Conservation (phyloP, 1,284 basidiomycete species). For the Sphaerobolus stellatus region DNA sequence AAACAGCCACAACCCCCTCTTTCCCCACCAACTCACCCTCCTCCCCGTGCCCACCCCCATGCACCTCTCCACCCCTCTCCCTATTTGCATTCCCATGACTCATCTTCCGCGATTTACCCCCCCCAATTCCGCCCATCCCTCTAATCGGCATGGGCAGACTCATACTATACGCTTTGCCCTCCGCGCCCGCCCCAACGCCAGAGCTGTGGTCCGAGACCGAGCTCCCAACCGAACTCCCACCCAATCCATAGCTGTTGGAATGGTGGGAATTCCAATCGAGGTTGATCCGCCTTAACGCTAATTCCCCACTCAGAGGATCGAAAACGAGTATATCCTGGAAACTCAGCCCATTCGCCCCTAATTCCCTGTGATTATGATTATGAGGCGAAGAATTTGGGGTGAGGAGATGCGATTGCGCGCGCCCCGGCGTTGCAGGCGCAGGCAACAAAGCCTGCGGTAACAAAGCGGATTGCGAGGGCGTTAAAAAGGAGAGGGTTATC, state of each 20-base stretch:
- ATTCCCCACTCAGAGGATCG: conserved; percentile 55
- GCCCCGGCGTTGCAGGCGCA: conserved; percentile 31
- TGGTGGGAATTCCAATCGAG: conserved; percentile 2
- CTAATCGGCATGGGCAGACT: conserved; percentile 3
- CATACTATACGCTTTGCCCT: conserved; percentile 16
- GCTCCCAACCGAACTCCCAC: not conserved
- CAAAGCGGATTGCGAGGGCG: conserved; percentile 29
- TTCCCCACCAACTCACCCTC: conserved; percentile 47
- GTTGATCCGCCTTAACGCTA: conserved; percentile 53
- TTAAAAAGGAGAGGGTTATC: conserved; percentile 57
- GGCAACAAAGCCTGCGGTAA: conserved; percentile 9
- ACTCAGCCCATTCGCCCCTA: no score
- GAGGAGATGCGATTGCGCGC: no score
- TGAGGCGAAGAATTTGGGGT: conserved; percentile 29
- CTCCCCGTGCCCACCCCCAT: conserved; percentile 27
- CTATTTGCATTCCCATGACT: no score
- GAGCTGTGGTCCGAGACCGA: conserved; percentile 3
- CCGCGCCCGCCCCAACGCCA: conserved; percentile 23
- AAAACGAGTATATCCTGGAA: conserved; percentile 67
- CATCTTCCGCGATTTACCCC: not conserved
- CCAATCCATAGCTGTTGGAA: no score
- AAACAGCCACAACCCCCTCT: conserved; percentile 61
- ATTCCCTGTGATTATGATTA: conserved; percentile 35
- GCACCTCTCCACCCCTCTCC: conserved; percentile 34
- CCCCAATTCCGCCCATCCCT: conserved; percentile 7